phyloP scores from a whole-genome alignment of 352 stramenopile genomes.

The Pythium brachiatum region DNA sequence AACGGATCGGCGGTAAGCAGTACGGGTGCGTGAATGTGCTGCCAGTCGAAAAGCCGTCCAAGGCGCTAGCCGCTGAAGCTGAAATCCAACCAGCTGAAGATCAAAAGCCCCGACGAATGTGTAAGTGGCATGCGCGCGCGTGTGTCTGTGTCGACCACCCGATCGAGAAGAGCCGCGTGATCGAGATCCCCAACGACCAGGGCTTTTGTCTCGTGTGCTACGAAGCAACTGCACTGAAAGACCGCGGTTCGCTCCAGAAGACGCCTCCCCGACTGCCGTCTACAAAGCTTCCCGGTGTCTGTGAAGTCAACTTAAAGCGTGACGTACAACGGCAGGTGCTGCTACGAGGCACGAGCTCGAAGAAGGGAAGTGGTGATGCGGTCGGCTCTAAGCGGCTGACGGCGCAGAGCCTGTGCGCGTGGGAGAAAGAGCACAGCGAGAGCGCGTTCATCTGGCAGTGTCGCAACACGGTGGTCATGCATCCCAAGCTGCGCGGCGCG shows the following conservation, averaged over 20 bases:
- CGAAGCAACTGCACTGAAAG: constrained; percentile 36
- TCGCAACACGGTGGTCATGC: constrained; percentile 53
- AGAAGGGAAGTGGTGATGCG: neutral
- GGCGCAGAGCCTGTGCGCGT: constrained; percentile 38
- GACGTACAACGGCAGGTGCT: constrained; percentile 26
- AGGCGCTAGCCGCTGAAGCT: neutral
- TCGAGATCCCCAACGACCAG: constrained; percentile 59
- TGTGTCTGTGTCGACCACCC: constrained; percentile 44
- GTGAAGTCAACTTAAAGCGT: constrained; percentile 26
- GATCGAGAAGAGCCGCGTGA: constrained; percentile 42
- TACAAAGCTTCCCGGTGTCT: constrained; percentile 44
- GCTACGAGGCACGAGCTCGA: constrained; percentile 2
- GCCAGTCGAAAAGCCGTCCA: constrained; percentile 4
- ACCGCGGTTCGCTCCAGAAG: constrained; percentile 49
- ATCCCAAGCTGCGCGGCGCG: constrained; percentile 47
- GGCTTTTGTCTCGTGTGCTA: constrained; percentile 63
- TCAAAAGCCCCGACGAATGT: constrained; percentile 27
- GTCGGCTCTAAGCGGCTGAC: constrained; percentile 13
- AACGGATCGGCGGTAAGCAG: constrained; percentile 28
- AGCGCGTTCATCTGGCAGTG: constrained; percentile 56
- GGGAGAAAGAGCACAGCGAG: constrained; percentile 61
- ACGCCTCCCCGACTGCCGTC: constrained; percentile 30
- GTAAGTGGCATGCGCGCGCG: constrained; percentile 52
- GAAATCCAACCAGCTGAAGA: neutral
- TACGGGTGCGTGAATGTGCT: constrained; percentile 29